Base-by-base conservation (phyloP, 176 grass and related monocot genomes). In the Musa beccarii region DNA sequence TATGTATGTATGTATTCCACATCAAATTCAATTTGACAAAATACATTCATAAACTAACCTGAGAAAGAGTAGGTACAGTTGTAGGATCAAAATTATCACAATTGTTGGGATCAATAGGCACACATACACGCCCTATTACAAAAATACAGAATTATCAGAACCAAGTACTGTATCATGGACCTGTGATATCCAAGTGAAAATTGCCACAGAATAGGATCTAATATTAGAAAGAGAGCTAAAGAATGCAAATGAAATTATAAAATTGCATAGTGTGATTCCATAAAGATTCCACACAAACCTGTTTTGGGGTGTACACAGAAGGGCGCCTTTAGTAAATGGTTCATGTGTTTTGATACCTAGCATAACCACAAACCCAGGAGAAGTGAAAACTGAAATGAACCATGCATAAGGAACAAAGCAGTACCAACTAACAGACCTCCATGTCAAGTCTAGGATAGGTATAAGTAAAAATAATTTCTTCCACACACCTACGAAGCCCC, bases 381-480 rank as follows among this genome's bases (percentile, higher is more conserved):
- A 43, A 11, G 79, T 28, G 53, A 34, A 25, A 67, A 56, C 20
- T 52, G 63, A 78, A 23, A 73, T 34, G 49, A 57, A 53, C 61
- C 51, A 54, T 1, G 16, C 9, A 20, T 53, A 69, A 52, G 59
- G 11, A 76, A 51, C 51, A 71, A 86, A 52, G 59, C 21, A 54
- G 52, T 26, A 65, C 7, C 20, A 79, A 84, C 66, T 19, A 49
- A 75, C 66, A 78, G 69, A 96, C 89, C 94, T 98, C 90, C 86
- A 98, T 93, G 70, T 93, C 94, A 73, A 98, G 82, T 93, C 94
- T 98, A 80, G 94, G 94, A 76, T 93, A 98, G 8, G 94, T 87
- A 63, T 91, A 93, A n/a, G 88, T 83, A 83, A 93, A 98, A 76
- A 98, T 57, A 84, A 93, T 93, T 84, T 93, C 90, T 81, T 98